Evolutionary conservation across 352 stramenopile species (phyloP).

Genomic region (Pythium sp.): DNA sequence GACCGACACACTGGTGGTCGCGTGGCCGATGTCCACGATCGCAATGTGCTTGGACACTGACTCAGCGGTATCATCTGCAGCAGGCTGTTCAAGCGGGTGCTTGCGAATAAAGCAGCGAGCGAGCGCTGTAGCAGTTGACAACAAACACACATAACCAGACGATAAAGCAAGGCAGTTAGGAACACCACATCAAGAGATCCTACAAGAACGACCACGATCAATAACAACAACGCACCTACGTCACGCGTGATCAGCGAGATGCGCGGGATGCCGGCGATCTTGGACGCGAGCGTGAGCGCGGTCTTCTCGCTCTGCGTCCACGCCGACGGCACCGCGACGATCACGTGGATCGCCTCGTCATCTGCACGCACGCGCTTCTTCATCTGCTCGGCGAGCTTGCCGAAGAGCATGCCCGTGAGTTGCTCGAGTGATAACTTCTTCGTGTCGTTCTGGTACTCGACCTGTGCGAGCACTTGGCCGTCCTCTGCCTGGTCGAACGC

Average conservation of each 20-base stretch:
- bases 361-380: slow-evolving; percentile 43
- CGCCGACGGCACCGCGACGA: slow-evolving; percentile 61
- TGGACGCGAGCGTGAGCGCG: slow-evolving; percentile 43
- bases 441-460: slow-evolving; percentile 58
- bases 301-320: slow-evolving; percentile 54
- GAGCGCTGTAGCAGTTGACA: background rate
- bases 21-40: slow-evolving; percentile 89
- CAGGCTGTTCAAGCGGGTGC: slow-evolving; percentile 57
- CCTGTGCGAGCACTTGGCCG: slow-evolving; percentile 39
- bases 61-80: slow-evolving; percentile 16
- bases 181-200: no score
- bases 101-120: slow-evolving; percentile 83
- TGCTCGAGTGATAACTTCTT: slow-evolving; percentile 54
- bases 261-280: slow-evolving; percentile 60
- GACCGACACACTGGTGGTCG: slow-evolving; percentile 65
- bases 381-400: slow-evolving; percentile 33
- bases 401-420: no score
- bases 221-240: slow-evolving; percentile 9
- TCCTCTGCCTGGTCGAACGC: slow-evolving; percentile 34
- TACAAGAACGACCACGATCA: background rate
- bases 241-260: slow-evolving; percentile 53
- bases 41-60: slow-evolving; percentile 55
- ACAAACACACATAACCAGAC: background rate
- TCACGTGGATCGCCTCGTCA: slow-evolving; percentile 45
- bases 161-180: no score